phyloP scores from a whole-genome alignment of 768 basidiomycete species.

The Amylocystis lapponica region DNA sequence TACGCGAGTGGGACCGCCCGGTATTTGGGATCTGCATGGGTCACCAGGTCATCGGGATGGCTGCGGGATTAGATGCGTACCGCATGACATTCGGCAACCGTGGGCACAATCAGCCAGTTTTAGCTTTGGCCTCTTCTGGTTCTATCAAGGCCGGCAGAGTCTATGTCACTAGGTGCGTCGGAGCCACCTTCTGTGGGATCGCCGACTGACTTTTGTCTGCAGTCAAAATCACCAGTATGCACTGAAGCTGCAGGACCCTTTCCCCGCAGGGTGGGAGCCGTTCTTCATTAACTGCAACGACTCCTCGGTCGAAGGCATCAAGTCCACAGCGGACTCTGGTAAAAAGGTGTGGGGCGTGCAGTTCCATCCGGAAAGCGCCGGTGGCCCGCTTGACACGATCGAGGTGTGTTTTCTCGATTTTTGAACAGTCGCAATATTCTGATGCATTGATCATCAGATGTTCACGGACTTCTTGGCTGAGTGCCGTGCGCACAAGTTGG shows the following conservation, averaged over 20 bases:
- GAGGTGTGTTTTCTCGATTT: constrained; percentile 53
- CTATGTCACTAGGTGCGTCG: constrained; percentile 97
- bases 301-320: constrained; percentile 98
- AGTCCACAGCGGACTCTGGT: constrained; percentile 84
- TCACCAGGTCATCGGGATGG: constrained; percentile 96
- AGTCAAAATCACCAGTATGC: constrained; percentile 99
- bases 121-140: constrained; percentile 89
- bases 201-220: constrained; percentile 25
- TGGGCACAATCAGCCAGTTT: constrained; percentile 97
- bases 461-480: constrained; percentile 87
- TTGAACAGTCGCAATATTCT: too few relatives aligned
- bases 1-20: constrained; percentile 88
- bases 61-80: constrained; percentile 93
- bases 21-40: constrained; percentile 99
- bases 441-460: constrained; percentile 49
- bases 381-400: constrained; percentile 97
- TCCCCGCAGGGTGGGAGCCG: constrained; percentile 96
- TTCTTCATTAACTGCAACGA: constrained; percentile 99
- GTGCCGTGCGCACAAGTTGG: constrained; percentile 56
- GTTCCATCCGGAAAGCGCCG: constrained; percentile 98
- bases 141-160: constrained; percentile 94
- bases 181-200: too few relatives aligned
- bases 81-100: constrained; percentile 99
- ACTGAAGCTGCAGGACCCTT: constrained; percentile 87
- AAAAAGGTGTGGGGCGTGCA: constrained; percentile 97